A percentile compares a stretch with the other conserved stretches of the same genome.
Evolutionary conservation across 2,329 filamentous ascomycete genomes (phyloP).

Genomic region (Ophiosphaerella narmari): DNA sequence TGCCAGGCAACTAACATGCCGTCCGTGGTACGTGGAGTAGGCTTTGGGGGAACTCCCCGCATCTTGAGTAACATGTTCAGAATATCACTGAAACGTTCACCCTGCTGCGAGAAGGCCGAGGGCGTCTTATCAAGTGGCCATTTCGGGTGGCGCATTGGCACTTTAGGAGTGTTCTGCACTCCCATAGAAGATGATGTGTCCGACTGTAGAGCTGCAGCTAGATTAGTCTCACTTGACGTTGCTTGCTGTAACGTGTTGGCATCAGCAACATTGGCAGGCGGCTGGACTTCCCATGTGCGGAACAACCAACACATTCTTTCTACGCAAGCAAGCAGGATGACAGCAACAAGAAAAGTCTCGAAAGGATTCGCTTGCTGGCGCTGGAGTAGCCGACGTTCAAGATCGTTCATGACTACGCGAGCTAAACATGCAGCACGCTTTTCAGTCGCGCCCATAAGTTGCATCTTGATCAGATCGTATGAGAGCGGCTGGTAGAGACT

Average conservation of each 20-base stretch:
- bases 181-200: slow-evolving; percentile 7
- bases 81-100: slow-evolving; percentile 62
- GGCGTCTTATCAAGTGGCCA: slow-evolving; percentile 62
- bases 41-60: slow-evolving; percentile 54
- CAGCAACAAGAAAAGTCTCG: slow-evolving; percentile 62
- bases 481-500: slow-evolving; percentile 46
- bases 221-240: slow-evolving; percentile 17
- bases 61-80: slow-evolving; percentile 63
- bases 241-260: slow-evolving; percentile 6
- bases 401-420: slow-evolving; percentile 62
- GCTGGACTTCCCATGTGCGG: slow-evolving; percentile 53
- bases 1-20: slow-evolving; percentile 43
- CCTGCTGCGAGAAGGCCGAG: slow-evolving; percentile 58
- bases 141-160: slow-evolving; percentile 25
- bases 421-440: slow-evolving; percentile 58
- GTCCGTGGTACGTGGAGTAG: slow-evolving; percentile 34
- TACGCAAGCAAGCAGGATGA: slow-evolving; percentile 63
- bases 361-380: slow-evolving; percentile 62
- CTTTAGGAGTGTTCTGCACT: slow-evolving; percentile 5
- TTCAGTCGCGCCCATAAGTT: slow-evolving; percentile 61
- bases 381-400: slow-evolving; percentile 64
- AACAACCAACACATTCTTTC: slow-evolving; percentile 65
- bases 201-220: slow-evolving; percentile 32
- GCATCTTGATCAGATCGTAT: slow-evolving; percentile 57
- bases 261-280: background rate